Conservation (phyloP, 1,139 yeast genomes). For the Pichia inconspicua region DNA sequence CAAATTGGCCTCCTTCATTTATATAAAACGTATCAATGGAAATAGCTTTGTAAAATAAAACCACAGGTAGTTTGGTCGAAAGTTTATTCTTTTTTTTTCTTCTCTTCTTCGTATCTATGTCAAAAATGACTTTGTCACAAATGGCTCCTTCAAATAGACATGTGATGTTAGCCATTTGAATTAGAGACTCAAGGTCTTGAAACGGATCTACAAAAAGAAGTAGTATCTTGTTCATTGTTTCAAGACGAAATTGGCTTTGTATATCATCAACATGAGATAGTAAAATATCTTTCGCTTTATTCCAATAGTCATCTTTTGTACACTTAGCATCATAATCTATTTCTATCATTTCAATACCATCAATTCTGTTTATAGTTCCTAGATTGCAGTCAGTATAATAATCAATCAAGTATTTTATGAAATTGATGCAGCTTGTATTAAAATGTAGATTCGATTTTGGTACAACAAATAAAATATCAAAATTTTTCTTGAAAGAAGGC, state of each 20-base stretch:
- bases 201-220: slow-evolving; percentile 41
- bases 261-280: slow-evolving; percentile 28
- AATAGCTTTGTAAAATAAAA: slow-evolving; percentile 45
- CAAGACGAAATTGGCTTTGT: slow-evolving; percentile 29
- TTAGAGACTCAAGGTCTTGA: slow-evolving; percentile 36
- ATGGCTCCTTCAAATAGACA: slow-evolving; percentile 40
- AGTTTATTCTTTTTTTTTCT: slow-evolving; percentile 16
- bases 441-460: slow-evolving; percentile 23
- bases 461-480: slow-evolving; percentile 44
- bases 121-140: slow-evolving; percentile 17
- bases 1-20: slow-evolving; percentile 34
- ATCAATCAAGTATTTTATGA: slow-evolving; percentile 35
- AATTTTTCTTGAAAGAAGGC: slow-evolving; percentile 46
- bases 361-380: slow-evolving; percentile 30
- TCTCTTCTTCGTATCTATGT: slow-evolving; percentile 24
- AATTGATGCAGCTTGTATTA: slow-evolving; percentile 27
- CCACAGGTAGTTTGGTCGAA: slow-evolving; percentile 14
- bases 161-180: slow-evolving; percentile 43
- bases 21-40: slow-evolving; percentile 47
- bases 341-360: slow-evolving; percentile 18
- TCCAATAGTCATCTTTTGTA: slow-evolving; percentile 35
- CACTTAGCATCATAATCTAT: slow-evolving; percentile 12
- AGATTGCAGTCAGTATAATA: slow-evolving; percentile 42
- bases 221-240: slow-evolving; percentile 37
- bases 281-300: slow-evolving; percentile 24